A percentile compares a stretch with the other conserved stretches of the same genome.
Conservation (phyloP, 352 stramenopile species). For the Phytophthora tubulina region DNA sequence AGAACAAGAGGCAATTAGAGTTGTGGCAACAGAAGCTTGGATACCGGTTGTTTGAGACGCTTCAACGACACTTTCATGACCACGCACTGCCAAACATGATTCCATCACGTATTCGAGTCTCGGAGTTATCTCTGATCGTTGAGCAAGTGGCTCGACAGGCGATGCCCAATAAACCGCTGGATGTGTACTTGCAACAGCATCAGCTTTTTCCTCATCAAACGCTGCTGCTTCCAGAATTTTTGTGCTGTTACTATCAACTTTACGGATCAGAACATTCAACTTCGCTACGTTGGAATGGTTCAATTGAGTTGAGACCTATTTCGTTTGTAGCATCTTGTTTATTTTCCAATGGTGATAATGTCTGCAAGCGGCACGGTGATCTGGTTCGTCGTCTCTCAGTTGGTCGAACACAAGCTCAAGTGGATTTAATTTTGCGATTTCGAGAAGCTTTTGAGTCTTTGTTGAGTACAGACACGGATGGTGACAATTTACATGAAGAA, state of each 20-base stretch:
- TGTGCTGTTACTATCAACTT: conserved; percentile 78
- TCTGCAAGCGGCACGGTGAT: conserved; percentile 63
- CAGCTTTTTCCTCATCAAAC: conserved; percentile 58
- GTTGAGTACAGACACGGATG: conserved; percentile 30
- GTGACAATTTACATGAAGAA: conserved; percentile 2
- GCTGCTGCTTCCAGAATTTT: conserved; percentile 63
- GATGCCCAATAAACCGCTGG: conserved; percentile 58
- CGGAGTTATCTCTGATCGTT: conserved; percentile 50
- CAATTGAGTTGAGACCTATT: conserved; percentile 61
- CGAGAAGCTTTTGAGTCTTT: conserved; percentile 67
- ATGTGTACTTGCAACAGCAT: conserved; percentile 70
- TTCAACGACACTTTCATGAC: conserved; percentile 72
- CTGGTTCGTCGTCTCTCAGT: conserved; percentile 66
- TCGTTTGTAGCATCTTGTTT: conserved; percentile 73
- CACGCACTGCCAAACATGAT: conserved; percentile 57
- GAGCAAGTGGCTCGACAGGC: conserved; percentile 50
- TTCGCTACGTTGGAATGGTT: conserved; percentile 17
- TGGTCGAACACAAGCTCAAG: conserved; percentile 62
- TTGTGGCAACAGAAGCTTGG: conserved; percentile 77
- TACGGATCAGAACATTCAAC: conserved; percentile 52
- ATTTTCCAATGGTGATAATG: conserved; percentile 69
- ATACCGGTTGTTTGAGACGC: conserved; percentile 60
- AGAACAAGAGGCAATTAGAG: conserved; percentile 68
- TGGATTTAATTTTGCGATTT: conserved; percentile 71
- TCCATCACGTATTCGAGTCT: conserved; percentile 59